Base-by-base conservation (phyloP, 495 filamentous ascomycete genomes). In the Recurvomyces mirabilis region DNA sequence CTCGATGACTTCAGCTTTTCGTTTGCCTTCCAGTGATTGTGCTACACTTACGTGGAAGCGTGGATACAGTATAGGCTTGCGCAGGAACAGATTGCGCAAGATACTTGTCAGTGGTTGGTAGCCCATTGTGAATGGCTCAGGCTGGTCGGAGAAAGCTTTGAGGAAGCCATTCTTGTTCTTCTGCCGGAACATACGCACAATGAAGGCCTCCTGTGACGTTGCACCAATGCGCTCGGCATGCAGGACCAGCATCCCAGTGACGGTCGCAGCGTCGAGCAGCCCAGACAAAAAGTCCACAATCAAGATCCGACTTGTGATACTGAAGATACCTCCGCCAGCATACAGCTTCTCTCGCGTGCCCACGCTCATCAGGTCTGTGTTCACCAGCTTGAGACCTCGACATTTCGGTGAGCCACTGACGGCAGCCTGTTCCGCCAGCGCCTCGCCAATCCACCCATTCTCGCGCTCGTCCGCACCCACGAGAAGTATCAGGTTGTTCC, bases 1-100 rank as follows among this genome's bases (percentile, higher is more conserved):
- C 56, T 98, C 91, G 26, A 98, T 93, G 28, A 98, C 91, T 64
- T 96, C 91, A 0, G 91, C 88, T 58, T 93, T 94, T 61, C 85
- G 82, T 54, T 74, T 80, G 60, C 86, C 88, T 61, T 98, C 89
- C 3, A 98, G 64, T 1, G 87, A 84, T 52, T 87, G 78, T 0
- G 84, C 83, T 2, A 98, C 86, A 3, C 81, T 78, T 32, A 94
- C 72, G 56, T 96, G 89, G 54, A 94, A 98, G n/a, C 91, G 75
- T 9, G 91, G 91, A 81, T 91, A 98, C 7, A 98, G 63, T 0
- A 87, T 85, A 10, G 81, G 79, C 52, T 87, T 94, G 14, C 82
- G 78, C 11, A 98, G 71, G 56, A 96, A 95, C 18, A 96, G 60
- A 50, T 96, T 96, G 20, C 82, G 75, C 76, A 98, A 79, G 79